Evolutionary conservation across 2,329 filamentous ascomycete species (phyloP).

Genomic region (Helotiales sp.): DNA sequence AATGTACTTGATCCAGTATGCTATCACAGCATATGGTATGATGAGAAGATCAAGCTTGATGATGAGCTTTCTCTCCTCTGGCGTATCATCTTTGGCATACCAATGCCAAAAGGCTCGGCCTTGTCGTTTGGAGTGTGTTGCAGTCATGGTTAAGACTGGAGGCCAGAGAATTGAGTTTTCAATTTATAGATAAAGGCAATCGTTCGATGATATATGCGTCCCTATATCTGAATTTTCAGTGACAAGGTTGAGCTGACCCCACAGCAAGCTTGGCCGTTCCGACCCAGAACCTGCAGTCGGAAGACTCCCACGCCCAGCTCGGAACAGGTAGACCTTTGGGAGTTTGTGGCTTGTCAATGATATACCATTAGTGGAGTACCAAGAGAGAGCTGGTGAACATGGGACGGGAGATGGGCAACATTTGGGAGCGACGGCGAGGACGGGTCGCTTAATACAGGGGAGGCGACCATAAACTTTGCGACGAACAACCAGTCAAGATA

Average conservation of each 20-base stretch:
- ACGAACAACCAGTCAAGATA: too few relatives aligned
- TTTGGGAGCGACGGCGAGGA: too few relatives aligned
- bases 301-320: not conserved
- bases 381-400: not conserved
- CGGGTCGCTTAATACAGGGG: too few relatives aligned
- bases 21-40: constrained; percentile 55
- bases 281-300: not conserved
- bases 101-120: constrained; percentile 39
- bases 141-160: not conserved
- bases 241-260: not conserved
- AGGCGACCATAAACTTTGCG: too few relatives aligned
- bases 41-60: constrained; percentile 56
- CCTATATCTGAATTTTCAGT: not conserved
- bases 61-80: constrained; percentile 51
- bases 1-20: constrained; percentile 48
- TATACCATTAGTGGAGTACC: not conserved
- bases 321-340: not conserved
- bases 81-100: constrained; percentile 50
- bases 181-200: not conserved
- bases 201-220: not conserved
- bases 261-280: not conserved
- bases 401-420: not conserved
- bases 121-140: constrained; percentile 21
- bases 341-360: not conserved
- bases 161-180: too few relatives aligned